phyloP scores from a whole-genome alignment of 257 asterid species.

The Osmanthus fragrans region DNA sequence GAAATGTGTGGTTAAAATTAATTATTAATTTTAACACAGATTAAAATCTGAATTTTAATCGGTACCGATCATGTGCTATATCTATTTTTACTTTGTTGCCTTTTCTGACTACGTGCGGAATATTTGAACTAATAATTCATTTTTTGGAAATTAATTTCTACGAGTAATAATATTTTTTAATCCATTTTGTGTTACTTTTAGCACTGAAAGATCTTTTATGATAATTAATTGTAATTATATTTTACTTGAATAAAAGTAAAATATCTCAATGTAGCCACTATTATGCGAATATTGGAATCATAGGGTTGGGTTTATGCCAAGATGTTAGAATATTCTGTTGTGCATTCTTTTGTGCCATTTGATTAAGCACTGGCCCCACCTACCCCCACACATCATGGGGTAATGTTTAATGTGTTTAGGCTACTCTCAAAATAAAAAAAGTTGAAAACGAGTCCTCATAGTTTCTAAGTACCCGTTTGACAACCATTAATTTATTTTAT shows the following conservation, averaged over 20 bases:
- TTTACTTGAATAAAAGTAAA: slow-evolving; percentile 13
- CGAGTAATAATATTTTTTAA: not conserved
- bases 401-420: not conserved
- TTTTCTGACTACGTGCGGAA: too few relatives aligned
- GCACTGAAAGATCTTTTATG: not conserved
- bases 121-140: too few relatives aligned
- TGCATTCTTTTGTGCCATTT: slow-evolving; percentile 21
- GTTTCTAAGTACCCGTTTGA: too few relatives aligned
- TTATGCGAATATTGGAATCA: slow-evolving; percentile 28
- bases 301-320: slow-evolving; percentile 14
- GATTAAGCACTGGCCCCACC: not conserved
- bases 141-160: not conserved
- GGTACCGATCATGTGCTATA: too few relatives aligned
- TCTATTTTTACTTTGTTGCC: too few relatives aligned
- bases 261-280: slow-evolving; percentile 16
- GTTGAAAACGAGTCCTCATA: not conserved
- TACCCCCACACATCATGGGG: not conserved
- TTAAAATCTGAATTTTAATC: too few relatives aligned
- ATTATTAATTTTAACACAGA: too few relatives aligned
- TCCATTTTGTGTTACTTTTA: slow-evolving; percentile 10
- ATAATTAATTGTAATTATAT: not conserved
- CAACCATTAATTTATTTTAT: too few relatives aligned
- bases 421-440: not conserved
- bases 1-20: too few relatives aligned
- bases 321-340: slow-evolving; percentile 32